Base-by-base conservation (phyloP, 2,329 filamentous ascomycete genomes). In the Berkeleyomyces rouxiae region DNA sequence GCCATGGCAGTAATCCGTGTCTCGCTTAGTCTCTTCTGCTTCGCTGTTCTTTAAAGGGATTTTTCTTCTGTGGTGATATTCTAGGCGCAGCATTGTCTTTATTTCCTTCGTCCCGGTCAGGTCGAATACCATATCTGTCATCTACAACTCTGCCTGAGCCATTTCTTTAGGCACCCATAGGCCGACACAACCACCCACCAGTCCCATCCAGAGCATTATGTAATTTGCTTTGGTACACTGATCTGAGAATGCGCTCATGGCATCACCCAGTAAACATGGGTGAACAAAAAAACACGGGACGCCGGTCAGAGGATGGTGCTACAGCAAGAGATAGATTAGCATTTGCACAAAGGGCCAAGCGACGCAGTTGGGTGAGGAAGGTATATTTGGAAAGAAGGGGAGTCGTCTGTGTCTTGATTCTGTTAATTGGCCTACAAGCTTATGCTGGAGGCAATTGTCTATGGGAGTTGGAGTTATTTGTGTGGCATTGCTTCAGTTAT, bases 211-310 rank as follows among this genome's bases (percentile, higher is more conserved):
- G 62, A 90, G 75, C 74, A 90, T 81, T 70, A 97, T 78, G 76
- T 97, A 97, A 68, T 85, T 78, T 69, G 84, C 73, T 71, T 78
- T 76, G 70, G 78, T 72, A 68, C 82, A 84, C 68, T 80, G 75
- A 5, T 64, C 58, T 5, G 64, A 43, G 69, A 90, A 84, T 60
- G 76, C 77, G 67, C 78, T 77, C 80, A 97, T 87, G 61, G 88
- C 87, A 67, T 92, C 86, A 63, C 87, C 87, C 7, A 93, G 88
- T 71, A 88, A 83, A 74, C 93, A 97, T 33, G 93, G 92, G 75
- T 99, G 93, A 68, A 97, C 80, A 73, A 96, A 96, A 73, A 92
- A 96, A 59, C 84, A 82, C 47, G 90, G 89, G 64, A 85, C 73
- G 61, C 86, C 87, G 64, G 84, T 88, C 64, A 88, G 74, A 61